Percentiles rank a stretch among this genome's conserved stretches.
Evolutionary conservation across 2,329 filamentous ascomycete species (phyloP).

Genomic region (Neonectria faginata): DNA sequence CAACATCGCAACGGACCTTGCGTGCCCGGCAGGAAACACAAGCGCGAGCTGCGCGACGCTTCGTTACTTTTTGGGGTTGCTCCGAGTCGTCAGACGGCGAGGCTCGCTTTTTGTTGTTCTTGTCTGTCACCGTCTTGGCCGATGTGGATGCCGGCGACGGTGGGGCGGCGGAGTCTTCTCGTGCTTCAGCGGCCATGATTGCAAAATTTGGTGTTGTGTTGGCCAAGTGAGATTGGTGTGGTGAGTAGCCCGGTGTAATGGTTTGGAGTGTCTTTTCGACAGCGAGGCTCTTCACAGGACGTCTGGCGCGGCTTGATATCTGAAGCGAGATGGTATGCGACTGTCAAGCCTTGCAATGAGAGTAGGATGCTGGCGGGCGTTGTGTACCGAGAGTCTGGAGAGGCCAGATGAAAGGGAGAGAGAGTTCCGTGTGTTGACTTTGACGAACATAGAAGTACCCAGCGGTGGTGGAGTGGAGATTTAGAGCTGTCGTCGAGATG

Average conservation of each 20-base stretch:
- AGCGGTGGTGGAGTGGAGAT: conserved; percentile 41
- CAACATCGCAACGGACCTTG: conserved; percentile 94
- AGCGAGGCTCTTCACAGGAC: neutral
- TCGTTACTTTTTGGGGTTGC: conserved; percentile 65
- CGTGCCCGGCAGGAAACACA: conserved; percentile 89
- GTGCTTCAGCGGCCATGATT: conserved; percentile 40
- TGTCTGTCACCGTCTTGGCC: conserved; percentile 43
- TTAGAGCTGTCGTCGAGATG: conserved; percentile 26
- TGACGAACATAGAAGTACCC: conserved; percentile 36
- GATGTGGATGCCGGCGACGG: conserved; percentile 47
- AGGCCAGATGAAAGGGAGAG: conserved; percentile 16
- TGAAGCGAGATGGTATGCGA: conserved; percentile 19
- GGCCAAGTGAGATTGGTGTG: conserved; percentile 3
- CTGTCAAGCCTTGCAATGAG: conserved; percentile 13
- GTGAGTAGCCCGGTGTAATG: neutral
- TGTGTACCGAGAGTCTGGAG: conserved; percentile 16
- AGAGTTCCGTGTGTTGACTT: conserved; percentile 21
- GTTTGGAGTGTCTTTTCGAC: neutral
- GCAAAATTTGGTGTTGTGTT: conserved; percentile 12
- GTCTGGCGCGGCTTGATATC: neutral
- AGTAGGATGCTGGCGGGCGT: conserved; percentile 21
- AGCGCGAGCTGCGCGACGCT: conserved; percentile 89
- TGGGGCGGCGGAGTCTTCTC: conserved; percentile 43
- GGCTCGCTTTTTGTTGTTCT: conserved; percentile 51
- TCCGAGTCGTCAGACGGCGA: conserved; percentile 47